Evolutionary conservation across 345 rosid species (phyloP).

Genomic region (Punica granatum): DNA sequence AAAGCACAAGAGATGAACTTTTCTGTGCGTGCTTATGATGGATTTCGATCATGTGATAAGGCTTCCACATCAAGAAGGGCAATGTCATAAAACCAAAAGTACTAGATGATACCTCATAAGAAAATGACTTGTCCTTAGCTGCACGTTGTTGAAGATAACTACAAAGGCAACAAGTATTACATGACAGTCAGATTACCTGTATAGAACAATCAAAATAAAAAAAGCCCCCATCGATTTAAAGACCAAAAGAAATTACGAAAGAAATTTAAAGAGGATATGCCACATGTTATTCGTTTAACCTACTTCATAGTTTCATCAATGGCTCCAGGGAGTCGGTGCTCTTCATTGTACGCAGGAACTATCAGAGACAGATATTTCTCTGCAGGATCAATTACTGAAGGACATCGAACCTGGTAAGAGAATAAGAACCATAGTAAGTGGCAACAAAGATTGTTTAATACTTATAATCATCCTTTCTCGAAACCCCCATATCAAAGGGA

Average conservation of each 20-base stretch:
- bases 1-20: not conserved
- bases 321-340: slow-evolving; percentile 82
- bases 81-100: not conserved
- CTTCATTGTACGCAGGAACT: slow-evolving; percentile 90
- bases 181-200: not conserved
- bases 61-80: not conserved
- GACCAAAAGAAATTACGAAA: not conserved
- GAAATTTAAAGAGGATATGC: not conserved
- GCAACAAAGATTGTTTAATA: not conserved
- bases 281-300: slow-evolving; percentile 12
- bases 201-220: too few relatives aligned
- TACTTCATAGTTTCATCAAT: slow-evolving; percentile 87
- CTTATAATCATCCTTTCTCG: not conserved
- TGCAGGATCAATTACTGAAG: slow-evolving; percentile 50
- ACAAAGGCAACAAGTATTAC: slow-evolving; percentile 17
- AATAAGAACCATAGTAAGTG: not conserved
- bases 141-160: slow-evolving; percentile 85
- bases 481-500: not conserved
- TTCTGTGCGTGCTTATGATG: not conserved
- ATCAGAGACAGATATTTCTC: slow-evolving; percentile 78
- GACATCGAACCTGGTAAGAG: slow-evolving; percentile 51
- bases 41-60: not conserved
- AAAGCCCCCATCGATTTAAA: not conserved
- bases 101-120: slow-evolving; percentile 60
- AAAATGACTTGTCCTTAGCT: slow-evolving; percentile 67